Conservation (phyloP, 78 protist genomes). For the Polysphondylium violaceum region DNA sequence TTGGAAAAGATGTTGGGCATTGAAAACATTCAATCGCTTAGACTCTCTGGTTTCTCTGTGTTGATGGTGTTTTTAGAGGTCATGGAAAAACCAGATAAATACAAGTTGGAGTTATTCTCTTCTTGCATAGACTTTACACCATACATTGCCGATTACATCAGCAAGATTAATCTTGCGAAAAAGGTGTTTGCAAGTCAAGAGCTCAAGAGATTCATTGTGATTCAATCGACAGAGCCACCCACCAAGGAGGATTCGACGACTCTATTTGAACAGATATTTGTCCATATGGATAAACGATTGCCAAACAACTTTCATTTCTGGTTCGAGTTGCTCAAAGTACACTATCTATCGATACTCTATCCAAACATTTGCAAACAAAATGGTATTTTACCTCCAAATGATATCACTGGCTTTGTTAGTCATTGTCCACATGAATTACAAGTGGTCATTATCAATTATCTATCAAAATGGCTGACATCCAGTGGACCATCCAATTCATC, state of each 20-base stretch:
- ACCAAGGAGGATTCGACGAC: constrained; percentile 34
- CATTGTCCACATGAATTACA: constrained; percentile 74
- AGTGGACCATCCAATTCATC: too few species aligned
- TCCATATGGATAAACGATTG: constrained; percentile 13
- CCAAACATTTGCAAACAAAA: constrained; percentile 51
- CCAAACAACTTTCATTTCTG: constrained; percentile 24
- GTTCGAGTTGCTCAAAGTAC: constrained; percentile 52
- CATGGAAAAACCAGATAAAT: constrained; percentile 70
- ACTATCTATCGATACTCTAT: constrained; percentile 37
- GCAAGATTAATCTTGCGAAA: constrained; percentile 9
- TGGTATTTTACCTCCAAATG: constrained; percentile 18
- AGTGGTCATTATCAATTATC: constrained; percentile 42
- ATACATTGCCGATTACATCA: constrained; percentile 54
- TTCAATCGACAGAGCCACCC: constrained; percentile 51
- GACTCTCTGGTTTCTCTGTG: constrained; percentile 33
- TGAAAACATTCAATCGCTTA: constrained; percentile 40
- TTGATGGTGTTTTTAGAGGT: constrained; percentile 46
- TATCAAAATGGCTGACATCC: constrained; percentile 18
- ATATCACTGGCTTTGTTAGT: constrained; percentile 62
- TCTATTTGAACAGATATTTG: constrained; percentile 52
- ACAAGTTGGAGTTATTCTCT: constrained; percentile 49
- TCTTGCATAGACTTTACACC: constrained; percentile 45
- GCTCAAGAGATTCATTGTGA: constrained; percentile 43
- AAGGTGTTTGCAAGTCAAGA: constrained; percentile 32
- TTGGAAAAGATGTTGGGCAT: constrained; percentile 66